Conservation (phyloP, 2,329 filamentous ascomycete species). For the Bretziella fagacearum region DNA sequence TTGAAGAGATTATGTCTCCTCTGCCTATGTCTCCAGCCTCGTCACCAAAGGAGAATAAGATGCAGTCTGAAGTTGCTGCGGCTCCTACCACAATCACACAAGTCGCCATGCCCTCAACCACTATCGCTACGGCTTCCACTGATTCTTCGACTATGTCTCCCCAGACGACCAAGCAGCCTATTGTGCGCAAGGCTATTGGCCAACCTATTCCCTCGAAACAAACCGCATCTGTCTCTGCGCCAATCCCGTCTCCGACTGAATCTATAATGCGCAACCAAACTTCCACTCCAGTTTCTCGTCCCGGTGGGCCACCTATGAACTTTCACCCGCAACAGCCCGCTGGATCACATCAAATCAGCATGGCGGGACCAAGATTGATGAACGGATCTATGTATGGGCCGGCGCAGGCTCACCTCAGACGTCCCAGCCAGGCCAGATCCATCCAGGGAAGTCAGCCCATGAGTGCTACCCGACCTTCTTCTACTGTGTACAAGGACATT, state of each 20-base stretch:
- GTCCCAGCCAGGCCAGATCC: not conserved
- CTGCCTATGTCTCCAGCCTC: conserved; percentile 30
- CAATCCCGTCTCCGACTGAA: too few species aligned
- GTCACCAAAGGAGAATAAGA: conserved; percentile 21
- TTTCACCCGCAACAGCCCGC: too few species aligned
- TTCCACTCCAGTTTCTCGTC: too few species aligned
- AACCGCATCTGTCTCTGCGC: not conserved
- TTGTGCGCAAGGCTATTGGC: conserved; percentile 5
- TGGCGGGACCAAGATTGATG: too few species aligned
- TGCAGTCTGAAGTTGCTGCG: conserved; percentile 13
- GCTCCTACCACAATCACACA: not conserved
- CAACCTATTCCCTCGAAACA: not conserved
- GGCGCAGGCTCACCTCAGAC: not conserved
- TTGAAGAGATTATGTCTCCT: conserved; percentile 26
- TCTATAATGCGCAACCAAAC: too few species aligned
- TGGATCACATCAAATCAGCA: too few species aligned
- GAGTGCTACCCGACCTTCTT: conserved; percentile 14
- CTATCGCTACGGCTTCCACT: not conserved
- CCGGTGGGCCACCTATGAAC: too few species aligned
- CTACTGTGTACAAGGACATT: conserved; percentile 29
- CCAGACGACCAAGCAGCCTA: not conserved
- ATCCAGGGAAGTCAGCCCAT: not conserved
- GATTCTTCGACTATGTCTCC: conserved; percentile 8
- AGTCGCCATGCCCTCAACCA: too few species aligned
- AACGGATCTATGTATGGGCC: too few species aligned